Percentiles rank a stretch among this genome's conserved stretches.
Conservation (phyloP, 331 rosid genomes). For the Quercus tomentella region DNA sequence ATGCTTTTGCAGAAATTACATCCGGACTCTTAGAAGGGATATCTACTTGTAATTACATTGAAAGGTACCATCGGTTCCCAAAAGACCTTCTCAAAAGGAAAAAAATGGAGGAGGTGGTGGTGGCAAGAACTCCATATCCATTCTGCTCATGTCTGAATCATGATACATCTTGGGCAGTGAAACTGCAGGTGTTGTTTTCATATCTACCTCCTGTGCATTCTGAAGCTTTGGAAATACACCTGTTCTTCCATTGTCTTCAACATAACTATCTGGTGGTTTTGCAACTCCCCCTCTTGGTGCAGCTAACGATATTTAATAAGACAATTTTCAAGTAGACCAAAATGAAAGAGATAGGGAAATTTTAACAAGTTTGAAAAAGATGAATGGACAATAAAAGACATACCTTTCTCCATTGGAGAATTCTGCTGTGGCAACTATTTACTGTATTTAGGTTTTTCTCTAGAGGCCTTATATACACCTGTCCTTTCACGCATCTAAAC, state of each 20-base stretch:
- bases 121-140: no score
- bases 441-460: constrained; percentile 27
- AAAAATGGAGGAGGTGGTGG: no score
- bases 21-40: no score
- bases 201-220: neutral
- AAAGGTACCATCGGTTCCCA: no score
- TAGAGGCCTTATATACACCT: constrained; percentile 26
- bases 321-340: neutral
- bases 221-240: no score
- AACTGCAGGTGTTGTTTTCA: constrained; percentile 27
- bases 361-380: no score
- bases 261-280: constrained; percentile 29
- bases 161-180: constrained; percentile 2
- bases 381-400: neutral
- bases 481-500: constrained; percentile 39
- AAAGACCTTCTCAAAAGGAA: no score
- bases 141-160: no score
- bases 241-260: neutral
- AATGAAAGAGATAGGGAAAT: neutral
- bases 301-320: constrained; percentile 9
- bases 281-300: constrained; percentile 29
- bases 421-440: constrained; percentile 22
- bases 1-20: constrained; percentile 12
- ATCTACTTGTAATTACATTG: no score
- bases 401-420: constrained; percentile 51